phyloP scores from a whole-genome alignment of 176 grass and related monocot genomes.

The Zoysia pacifica region DNA sequence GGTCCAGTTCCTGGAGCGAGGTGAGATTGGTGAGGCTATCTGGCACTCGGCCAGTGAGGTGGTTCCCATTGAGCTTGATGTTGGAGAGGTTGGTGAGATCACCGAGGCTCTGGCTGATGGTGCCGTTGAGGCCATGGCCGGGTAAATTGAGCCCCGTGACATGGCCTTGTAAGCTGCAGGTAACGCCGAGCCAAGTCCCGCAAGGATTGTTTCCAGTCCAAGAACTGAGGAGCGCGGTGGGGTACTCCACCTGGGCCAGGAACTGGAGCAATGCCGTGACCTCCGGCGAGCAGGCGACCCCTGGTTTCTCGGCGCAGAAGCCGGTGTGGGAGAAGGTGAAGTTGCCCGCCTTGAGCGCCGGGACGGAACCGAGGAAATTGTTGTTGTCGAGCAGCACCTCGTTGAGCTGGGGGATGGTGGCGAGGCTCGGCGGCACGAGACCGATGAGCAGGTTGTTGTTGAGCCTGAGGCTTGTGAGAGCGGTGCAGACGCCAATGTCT shows the following conservation, averaged over 20 bases:
- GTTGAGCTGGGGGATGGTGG: constrained; percentile 40
- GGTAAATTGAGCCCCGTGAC: constrained; percentile 58
- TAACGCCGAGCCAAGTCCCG: constrained; percentile 57
- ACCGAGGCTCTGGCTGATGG: constrained; percentile 60
- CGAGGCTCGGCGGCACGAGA: constrained; percentile 49
- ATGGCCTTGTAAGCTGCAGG: constrained; percentile 42
- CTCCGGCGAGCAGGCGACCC: constrained; percentile 43
- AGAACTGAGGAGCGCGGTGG: neutral
- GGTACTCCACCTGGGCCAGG: constrained; percentile 50
- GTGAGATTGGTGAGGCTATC: constrained; percentile 49
- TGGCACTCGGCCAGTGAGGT: constrained; percentile 68
- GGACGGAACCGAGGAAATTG: constrained; percentile 65
- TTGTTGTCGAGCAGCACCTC: constrained; percentile 77
- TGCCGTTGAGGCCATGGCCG: constrained; percentile 57
- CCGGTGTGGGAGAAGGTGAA: constrained; percentile 50
- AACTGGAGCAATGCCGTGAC: constrained; percentile 65
- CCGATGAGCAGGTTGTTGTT: constrained; percentile 82
- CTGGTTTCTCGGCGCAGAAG: constrained; percentile 60
- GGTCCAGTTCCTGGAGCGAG: constrained; percentile 56
- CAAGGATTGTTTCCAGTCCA: constrained; percentile 76
- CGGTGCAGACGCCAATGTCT: constrained; percentile 49
- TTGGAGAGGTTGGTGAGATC: constrained; percentile 51
- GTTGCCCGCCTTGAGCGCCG: constrained; percentile 47
- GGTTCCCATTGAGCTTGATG: constrained; percentile 56
- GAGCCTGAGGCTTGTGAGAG: constrained; percentile 47